Conservation (phyloP, 148 eudicot species). For the Arbutus unedo region DNA sequence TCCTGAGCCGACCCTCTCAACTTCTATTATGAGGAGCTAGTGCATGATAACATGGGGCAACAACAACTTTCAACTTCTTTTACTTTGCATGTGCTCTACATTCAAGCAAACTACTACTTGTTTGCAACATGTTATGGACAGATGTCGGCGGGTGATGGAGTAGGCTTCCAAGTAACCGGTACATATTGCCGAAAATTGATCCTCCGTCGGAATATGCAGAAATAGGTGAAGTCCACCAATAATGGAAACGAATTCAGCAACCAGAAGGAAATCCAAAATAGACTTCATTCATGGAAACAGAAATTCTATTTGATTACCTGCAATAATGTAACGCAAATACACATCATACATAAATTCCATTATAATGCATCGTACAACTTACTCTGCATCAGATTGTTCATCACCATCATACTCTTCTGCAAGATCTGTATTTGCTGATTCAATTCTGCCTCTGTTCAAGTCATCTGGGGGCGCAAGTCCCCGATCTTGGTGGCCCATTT, state of each 20-base stretch:
- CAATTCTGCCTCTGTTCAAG: constrained; percentile 44
- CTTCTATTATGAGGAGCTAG: not conserved
- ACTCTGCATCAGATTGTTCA: constrained; percentile 85
- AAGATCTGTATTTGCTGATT: constrained; percentile 30
- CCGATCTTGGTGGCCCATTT: constrained; percentile 44
- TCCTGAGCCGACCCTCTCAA: not conserved
- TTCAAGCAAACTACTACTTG: not conserved
- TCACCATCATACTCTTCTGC: constrained; percentile 59
- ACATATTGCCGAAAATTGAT: not conserved
- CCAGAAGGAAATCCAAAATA: not conserved
- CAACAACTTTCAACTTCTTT: not conserved
- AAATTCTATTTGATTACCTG: not conserved
- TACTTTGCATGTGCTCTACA: not conserved
- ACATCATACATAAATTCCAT: not conserved
- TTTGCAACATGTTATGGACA: not conserved
- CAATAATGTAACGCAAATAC: not conserved
- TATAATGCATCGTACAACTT: constrained; percentile 31
- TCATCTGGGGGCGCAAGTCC: constrained; percentile 45
- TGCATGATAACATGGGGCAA: not conserved
- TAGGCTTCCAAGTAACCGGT: not conserved
- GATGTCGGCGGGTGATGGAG: not conserved
- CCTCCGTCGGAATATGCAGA: too few species aligned
- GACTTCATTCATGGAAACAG: not conserved
- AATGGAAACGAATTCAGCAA: not conserved
- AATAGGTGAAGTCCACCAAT: not conserved